Evolutionary conservation across 2,329 filamentous ascomycete genomes (phyloP), one percentile per base, ranked within the genome.

Genomic region (Trichophyton schoenleinii): DNA sequence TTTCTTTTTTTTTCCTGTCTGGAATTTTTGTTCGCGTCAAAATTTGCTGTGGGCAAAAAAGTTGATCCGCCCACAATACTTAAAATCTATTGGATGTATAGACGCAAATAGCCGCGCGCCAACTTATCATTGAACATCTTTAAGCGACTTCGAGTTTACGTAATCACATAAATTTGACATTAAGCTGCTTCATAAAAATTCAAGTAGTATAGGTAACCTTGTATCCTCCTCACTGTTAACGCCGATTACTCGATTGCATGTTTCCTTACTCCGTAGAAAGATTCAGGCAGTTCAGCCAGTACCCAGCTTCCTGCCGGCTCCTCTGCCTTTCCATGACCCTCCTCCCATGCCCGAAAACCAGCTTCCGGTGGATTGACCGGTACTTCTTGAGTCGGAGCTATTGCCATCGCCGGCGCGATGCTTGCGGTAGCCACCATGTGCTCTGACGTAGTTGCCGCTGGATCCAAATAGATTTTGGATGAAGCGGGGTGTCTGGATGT

Each of bases 401-500:
- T 53, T 15, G 22, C 79, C 75, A 65, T 83, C 76, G 2, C 84
- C 82, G 0, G 85, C 86, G 3, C 89, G 88, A 67, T 84, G 88
- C 0, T 75, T 72, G 60, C 83, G 82, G 57, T 80, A 72, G 55
- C 75, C 72, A 20, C 75, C 72, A 59, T 76, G 76, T 22, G 76
- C 77, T 7, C 20, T 13, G 20, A 52, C 57, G 20, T 55, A 59
- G 3, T 52, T 48, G 1, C 9, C 22, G 4, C 9, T 25, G 0
- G 59, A 22, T 28, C 44, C 77, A 62, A 92, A 87, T 66, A 88
- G 81, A 60, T 81, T 80, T 63, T 83, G 84, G 62, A 97, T 75
- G 66, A 91, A 85, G 4, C 73, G 72, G 1, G 94, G 94, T 0
- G 91, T 94, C 13, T 80, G 78, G 41, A 96, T 79, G 57, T 87